These are phyloP conservation scores for Debaryomycetaceae sp. DNA, from an alignment of 1,139 yeast species.

Conservation along the genomic window DNA sequence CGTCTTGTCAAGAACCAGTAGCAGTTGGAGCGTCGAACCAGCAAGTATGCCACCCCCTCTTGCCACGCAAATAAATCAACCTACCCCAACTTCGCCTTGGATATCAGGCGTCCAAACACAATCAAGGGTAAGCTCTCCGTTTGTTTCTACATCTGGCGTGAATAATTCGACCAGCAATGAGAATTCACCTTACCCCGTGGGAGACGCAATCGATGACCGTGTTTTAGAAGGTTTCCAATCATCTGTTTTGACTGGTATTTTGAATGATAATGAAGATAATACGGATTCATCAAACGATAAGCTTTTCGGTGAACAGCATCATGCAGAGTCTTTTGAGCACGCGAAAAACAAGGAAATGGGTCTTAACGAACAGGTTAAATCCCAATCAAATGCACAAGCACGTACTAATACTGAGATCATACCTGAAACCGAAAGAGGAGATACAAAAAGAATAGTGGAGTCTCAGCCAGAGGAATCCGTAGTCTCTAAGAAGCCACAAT, in stretches of 20 bases:
- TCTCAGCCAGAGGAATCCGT: slow-evolving; percentile 12
- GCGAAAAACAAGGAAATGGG: neutral
- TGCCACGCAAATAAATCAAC: slow-evolving; percentile 25
- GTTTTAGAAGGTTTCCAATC: slow-evolving; percentile 35
- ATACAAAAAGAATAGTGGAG: neutral
- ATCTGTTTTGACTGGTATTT: slow-evolving; percentile 37
- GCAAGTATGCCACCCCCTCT: slow-evolving; percentile 21
- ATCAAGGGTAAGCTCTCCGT: slow-evolving; percentile 43
- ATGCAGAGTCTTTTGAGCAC: neutral
- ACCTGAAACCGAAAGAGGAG: neutral
- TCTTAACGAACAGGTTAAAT: neutral
- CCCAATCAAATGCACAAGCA: neutral
- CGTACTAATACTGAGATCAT: neutral
- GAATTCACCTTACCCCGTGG: slow-evolving; percentile 3
- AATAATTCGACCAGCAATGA: slow-evolving; percentile 3
- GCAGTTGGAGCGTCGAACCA: slow-evolving; percentile 44
- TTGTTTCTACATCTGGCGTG: slow-evolving; percentile 20
- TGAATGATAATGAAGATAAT: slow-evolving; percentile 25
- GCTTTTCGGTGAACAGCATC: neutral
- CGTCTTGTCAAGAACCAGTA: slow-evolving; percentile 30
- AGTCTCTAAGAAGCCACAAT: slow-evolving; percentile 17
- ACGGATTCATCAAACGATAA: neutral
- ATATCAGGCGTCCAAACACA: slow-evolving; percentile 28
- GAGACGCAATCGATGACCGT: slow-evolving; percentile 19
- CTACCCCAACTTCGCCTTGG: slow-evolving; percentile 47